Evolutionary conservation across 148 eudicot genomes (phyloP).

Genomic region (Amaranthus palmeri): DNA sequence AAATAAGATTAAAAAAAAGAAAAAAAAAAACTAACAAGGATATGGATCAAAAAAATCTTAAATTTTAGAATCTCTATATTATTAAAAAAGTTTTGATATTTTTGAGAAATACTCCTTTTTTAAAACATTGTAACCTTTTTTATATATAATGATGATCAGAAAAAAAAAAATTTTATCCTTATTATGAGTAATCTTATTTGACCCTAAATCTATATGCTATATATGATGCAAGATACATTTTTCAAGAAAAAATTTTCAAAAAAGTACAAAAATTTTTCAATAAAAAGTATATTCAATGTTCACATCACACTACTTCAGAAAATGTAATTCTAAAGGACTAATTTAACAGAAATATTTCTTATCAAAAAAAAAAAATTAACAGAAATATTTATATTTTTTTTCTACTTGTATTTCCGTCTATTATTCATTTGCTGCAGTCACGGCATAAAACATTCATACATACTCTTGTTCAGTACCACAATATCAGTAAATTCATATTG

Average conservation of each 20-base stretch:
- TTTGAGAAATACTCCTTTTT: no score
- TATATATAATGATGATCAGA: no score
- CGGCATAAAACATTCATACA: not conserved
- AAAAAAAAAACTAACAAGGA: no score
- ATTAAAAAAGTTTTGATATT: no score
- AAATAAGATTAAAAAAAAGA: no score
- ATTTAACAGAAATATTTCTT: not conserved
- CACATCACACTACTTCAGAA: not conserved
- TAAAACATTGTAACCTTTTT: no score
- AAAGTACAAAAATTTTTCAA: not conserved
- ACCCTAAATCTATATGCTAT: no score
- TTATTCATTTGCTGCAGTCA: not conserved
- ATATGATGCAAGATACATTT: not conserved
- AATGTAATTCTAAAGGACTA: not conserved
- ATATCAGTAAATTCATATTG: not conserved
- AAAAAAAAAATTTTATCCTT: no score
- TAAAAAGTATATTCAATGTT: not conserved
- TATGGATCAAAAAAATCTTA: no score
- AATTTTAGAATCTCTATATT: no score
- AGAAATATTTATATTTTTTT: not conserved
- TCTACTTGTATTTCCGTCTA: not conserved
- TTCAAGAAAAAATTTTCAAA: not conserved
- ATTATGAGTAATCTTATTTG: no score
- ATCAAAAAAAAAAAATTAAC: not conserved
- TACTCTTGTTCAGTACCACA: not conserved